Conservation (phyloP, 495 filamentous ascomycete genomes). For the Penicillium desertorum region DNA sequence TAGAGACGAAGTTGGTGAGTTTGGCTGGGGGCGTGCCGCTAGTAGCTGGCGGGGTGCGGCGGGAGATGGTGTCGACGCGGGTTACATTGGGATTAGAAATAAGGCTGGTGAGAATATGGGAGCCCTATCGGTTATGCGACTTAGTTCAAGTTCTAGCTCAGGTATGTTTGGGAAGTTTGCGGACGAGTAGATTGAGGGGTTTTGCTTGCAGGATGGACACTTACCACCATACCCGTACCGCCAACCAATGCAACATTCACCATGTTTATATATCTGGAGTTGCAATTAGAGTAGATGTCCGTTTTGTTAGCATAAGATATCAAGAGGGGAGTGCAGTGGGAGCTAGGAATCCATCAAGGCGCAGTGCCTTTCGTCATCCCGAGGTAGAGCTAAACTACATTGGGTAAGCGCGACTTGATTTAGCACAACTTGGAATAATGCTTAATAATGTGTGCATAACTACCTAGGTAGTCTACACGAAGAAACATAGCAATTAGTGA, state of each 20-base stretch:
- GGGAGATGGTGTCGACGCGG: conserved; percentile 49
- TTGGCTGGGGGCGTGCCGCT: conserved; percentile 36
- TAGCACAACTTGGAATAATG: no score
- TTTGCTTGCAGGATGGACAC: conserved; percentile 14
- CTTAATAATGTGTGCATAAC: no score
- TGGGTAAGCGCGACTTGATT: background rate
- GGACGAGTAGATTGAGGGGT: background rate
- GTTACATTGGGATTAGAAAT: conserved; percentile 38
- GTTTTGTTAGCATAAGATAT: conserved; percentile 6
- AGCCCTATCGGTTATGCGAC: conserved; percentile 35
- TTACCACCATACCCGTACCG: conserved; percentile 52
- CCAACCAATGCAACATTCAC: conserved; percentile 48
- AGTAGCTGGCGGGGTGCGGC: conserved; percentile 39
- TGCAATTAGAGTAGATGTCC: background rate
- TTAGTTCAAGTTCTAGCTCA: background rate
- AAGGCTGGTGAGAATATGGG: conserved; percentile 50
- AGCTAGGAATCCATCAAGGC: background rate
- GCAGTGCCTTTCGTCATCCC: conserved; percentile 14
- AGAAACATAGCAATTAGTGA: no score
- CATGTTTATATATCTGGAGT: conserved; percentile 26
- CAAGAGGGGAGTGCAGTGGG: background rate
- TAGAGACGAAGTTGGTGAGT: conserved; percentile 45
- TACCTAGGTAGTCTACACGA: no score
- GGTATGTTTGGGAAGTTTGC: background rate
- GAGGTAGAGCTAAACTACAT: background rate